Conservation (phyloP, 2,329 filamentous ascomycete genomes). For the Colletotrichum ledebouriae region DNA sequence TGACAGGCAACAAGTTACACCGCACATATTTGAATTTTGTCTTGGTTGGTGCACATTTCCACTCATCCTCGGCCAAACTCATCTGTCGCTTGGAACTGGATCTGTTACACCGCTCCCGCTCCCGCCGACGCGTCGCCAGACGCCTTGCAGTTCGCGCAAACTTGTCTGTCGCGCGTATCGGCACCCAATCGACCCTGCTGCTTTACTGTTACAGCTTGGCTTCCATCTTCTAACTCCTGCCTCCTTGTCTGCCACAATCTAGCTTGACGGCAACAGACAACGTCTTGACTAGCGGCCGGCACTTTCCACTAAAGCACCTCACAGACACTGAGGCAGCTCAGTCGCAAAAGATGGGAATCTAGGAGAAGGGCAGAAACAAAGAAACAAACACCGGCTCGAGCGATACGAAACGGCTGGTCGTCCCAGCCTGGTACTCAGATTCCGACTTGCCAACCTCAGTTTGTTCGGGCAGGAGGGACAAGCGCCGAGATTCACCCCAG, state of each 20-base stretch:
- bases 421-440: conserved; percentile 15
- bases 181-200: conserved; percentile 7
- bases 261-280: conserved; percentile 7
- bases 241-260: background rate
- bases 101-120: conserved; percentile 34
- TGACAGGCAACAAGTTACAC: background rate
- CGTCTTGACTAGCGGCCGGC: conserved; percentile 20
- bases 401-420: conserved; percentile 40
- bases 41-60: background rate
- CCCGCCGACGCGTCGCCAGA: conserved; percentile 1
- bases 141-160: no score
- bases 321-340: conserved; percentile 32
- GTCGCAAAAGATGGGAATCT: background rate
- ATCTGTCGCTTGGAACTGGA: conserved; percentile 30
- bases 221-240: conserved; percentile 7
- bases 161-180: conserved; percentile 3
- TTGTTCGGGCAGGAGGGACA: conserved; percentile 21
- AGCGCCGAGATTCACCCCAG: conserved; percentile 21
- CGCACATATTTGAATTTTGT: background rate
- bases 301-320: conserved; percentile 33
- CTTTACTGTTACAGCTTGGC: conserved; percentile 9
- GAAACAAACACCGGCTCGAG: conserved; percentile 40
- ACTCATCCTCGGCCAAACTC: conserved; percentile 33
- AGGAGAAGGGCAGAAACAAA: conserved; percentile 29
- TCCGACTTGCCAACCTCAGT: conserved; percentile 15